Percentiles rank a stretch among this genome's conserved stretches.
Evolutionary conservation across 2,329 filamentous ascomycete species (phyloP).

Genomic region (Xylariaceae sp.): DNA sequence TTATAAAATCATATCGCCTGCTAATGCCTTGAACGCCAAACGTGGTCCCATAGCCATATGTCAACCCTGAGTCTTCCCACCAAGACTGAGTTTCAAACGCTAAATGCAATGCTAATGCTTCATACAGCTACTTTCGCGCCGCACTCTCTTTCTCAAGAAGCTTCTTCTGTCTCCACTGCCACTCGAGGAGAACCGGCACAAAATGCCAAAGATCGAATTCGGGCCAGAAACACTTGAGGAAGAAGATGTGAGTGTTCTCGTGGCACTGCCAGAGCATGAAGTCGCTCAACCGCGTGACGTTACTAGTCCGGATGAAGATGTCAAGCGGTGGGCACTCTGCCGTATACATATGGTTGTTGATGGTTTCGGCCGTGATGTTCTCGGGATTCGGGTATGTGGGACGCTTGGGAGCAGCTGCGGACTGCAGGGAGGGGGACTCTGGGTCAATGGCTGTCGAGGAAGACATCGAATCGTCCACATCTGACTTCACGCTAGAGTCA

Average conservation of each 20-base stretch:
- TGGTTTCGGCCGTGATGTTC: constrained; percentile 76
- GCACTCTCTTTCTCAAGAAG: constrained; percentile 49
- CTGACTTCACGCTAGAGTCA: constrained; percentile 46
- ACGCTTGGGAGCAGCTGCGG: constrained; percentile 34
- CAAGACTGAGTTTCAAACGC: too few relatives aligned
- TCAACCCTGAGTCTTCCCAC: too few relatives aligned
- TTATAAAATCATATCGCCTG: too few relatives aligned
- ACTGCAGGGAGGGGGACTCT: constrained; percentile 47
- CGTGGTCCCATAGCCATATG: too few relatives aligned
- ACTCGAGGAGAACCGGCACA: constrained; percentile 86
- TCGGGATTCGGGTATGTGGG: constrained; percentile 68
- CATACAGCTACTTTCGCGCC: too few relatives aligned
- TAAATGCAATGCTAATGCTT: too few relatives aligned
- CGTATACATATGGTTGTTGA: constrained; percentile 87
- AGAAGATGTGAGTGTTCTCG: constrained; percentile 87
- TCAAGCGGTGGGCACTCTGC: constrained; percentile 82
- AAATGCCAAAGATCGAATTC: constrained; percentile 95
- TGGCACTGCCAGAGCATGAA: constrained; percentile 99
- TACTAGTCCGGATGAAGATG: constrained; percentile 86
- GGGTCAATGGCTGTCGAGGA: constrained; percentile 59
- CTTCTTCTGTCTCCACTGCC: constrained; percentile 70
- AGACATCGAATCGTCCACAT: constrained; percentile 54
- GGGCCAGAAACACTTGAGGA: constrained; percentile 89
- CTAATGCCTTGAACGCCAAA: too few relatives aligned
- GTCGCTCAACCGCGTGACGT: constrained; percentile 88